Evolutionary conservation across 2,329 filamentous ascomycete genomes (phyloP), one percentile per base, ranked within the genome.

Genomic region (Colletotrichum sp.): DNA sequence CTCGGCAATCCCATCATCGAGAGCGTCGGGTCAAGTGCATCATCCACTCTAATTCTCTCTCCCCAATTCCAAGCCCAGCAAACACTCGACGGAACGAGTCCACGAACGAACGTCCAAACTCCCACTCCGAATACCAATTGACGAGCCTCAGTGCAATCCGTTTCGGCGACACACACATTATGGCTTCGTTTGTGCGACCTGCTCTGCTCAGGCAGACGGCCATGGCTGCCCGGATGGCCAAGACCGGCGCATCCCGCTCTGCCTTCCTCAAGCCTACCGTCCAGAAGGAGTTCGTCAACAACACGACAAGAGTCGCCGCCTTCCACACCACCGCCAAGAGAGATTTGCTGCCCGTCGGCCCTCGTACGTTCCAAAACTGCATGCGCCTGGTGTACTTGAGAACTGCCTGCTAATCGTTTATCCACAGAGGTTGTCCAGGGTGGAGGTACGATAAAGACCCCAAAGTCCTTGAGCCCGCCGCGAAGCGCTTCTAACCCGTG

Each of bases 281-380:
- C 52, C 70, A 69, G 52, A 68, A 60, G 52, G 68, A 80, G 78
- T 78, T 82, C 74, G 79, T 83, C 72, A 81, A 81, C 78, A 84
- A 85, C 78, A 81, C 84, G 77, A 86, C 87, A 80, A 89, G 92
- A 85, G 89, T 93, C 81, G 93, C 96, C 79, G 93, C 95, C 80
- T 98, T 99, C 91, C 96, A 98, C 87, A 95, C 94, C 82, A 95
- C 95, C 57, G 90, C 92, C 86, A 91, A 92, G 87, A 91, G 92
- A 85, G 90, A 90, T 83, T 93, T 96, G 82, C 90, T 99, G 74
- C 95, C 96, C 76, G 93, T 96, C 72, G 91, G 94, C 79, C 96
- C 96, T 82, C 97, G 96, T 97, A 89, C 87, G 94, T 91, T 49
- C 28, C 13, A 15, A 30, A 21, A 30, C 36, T 39, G 65, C 13